A percentile compares a stretch with the other conserved stretches of the same genome.
These are phyloP conservation scores for Macroventuria anomochaeta DNA, from an alignment of 2,329 filamentous ascomycete genomes.

Conservation along the genomic window DNA sequence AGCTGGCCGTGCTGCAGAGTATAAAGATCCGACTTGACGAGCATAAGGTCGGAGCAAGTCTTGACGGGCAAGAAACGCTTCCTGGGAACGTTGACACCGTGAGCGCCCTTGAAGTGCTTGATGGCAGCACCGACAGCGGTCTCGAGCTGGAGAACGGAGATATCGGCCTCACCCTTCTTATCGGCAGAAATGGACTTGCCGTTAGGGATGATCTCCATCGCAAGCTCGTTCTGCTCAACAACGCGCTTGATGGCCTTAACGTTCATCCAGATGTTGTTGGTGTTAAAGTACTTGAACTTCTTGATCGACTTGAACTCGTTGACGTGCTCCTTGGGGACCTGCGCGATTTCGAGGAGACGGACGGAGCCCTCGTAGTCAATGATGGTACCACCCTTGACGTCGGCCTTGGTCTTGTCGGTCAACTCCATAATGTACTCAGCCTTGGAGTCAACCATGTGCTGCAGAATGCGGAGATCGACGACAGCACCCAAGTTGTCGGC, in stretches of 20 bases:
- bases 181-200: constrained; percentile 98
- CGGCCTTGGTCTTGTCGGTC: constrained; percentile 99
- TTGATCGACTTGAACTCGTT: constrained; percentile 99
- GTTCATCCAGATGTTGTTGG: constrained; percentile 99
- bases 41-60: constrained; percentile 99
- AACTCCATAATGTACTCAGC: constrained; percentile 99
- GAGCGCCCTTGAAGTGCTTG: constrained; percentile 97
- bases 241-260: constrained; percentile 97
- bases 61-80: constrained; percentile 99
- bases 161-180: constrained; percentile 99
- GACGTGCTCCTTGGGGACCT: constrained; percentile 99
- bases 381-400: constrained; percentile 99
- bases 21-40: constrained; percentile 99
- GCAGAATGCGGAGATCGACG: constrained; percentile 95
- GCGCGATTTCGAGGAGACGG: constrained; percentile 95
- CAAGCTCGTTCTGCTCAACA: constrained; percentile 96
- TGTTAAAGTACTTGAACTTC: constrained; percentile 99
- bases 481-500: constrained; percentile 98
- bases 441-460: constrained; percentile 98
- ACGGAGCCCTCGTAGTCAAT: constrained; percentile 98
- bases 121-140: constrained; percentile 98
- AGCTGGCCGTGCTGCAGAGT: constrained; percentile 98
- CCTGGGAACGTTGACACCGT: constrained; percentile 98
- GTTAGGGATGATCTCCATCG: constrained; percentile 99
- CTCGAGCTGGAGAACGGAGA: constrained; percentile 97